phyloP scores from a whole-genome alignment of 2,329 filamentous ascomycete genomes.

The Fusarium sp. region DNA sequence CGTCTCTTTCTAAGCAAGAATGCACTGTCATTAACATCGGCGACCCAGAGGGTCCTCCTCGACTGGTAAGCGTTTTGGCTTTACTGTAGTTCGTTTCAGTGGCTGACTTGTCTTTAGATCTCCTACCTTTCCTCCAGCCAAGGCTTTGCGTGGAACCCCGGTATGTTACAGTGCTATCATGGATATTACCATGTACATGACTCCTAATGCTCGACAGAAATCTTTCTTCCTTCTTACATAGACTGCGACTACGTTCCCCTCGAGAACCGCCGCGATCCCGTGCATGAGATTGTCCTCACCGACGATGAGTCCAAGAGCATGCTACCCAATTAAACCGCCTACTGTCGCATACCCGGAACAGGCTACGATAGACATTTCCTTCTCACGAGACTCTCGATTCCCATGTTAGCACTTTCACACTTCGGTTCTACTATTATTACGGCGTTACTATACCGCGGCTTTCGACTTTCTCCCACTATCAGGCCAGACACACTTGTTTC shows the following conservation, averaged over 20 bases:
- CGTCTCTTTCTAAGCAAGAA: slow-evolving; percentile 78
- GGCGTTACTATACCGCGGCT: slow-evolving; percentile 40
- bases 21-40: slow-evolving; percentile 86
- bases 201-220: slow-evolving; percentile 65
- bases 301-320: slow-evolving; percentile 81
- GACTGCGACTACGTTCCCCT: slow-evolving; percentile 81
- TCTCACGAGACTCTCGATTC: slow-evolving; percentile 48
- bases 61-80: slow-evolving; percentile 68
- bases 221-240: slow-evolving; percentile 83
- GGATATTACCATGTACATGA: not conserved
- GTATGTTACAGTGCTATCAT: slow-evolving; percentile 55
- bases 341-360: slow-evolving; percentile 34
- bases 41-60: slow-evolving; percentile 77
- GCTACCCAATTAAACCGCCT: slow-evolving; percentile 69
- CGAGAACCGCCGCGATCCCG: slow-evolving; percentile 80
- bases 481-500: slow-evolving; percentile 30
- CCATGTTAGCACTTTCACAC: slow-evolving; percentile 28
- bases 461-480: slow-evolving; percentile 17
- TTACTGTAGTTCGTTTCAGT: not conserved
- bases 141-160: slow-evolving; percentile 87
- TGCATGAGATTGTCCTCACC: slow-evolving; percentile 81
- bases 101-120: slow-evolving; percentile 65
- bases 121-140: slow-evolving; percentile 84
- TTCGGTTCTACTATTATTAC: slow-evolving; percentile 23
- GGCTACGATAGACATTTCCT: slow-evolving; percentile 48